Base-by-base conservation (phyloP, 768 basidiomycete species). In the Hygrophoropsis aurantiaca region DNA sequence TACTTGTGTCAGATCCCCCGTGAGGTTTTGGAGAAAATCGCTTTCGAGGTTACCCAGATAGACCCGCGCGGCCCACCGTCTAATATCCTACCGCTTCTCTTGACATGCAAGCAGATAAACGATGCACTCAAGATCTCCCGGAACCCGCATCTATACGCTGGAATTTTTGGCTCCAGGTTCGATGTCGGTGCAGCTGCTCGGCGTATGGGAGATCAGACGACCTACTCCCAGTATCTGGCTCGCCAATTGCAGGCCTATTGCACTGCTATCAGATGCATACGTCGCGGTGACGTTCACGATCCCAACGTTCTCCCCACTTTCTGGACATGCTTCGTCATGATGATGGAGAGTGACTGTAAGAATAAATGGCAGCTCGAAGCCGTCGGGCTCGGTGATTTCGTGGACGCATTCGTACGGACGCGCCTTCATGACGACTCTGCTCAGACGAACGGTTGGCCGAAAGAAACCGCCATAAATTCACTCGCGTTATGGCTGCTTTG, bases 311-410 rank as follows among this genome's bases (percentile, higher is more conserved):
- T 60, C 11, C 54, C 63, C 0, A 56, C 66, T 1, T 69, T 88
- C 18, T 77, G 75, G 65, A 65, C 63, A 0, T 71, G 72, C 5
- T 79, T 75, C 42, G 55, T 84, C 35, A 77, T 88, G 72, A 60
- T 84, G 61, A 64, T 78, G 3, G 85, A 87, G 51, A 80, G 84
- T 64, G 85, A 87, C 62, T 84, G 83, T 26, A 75, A 74, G 58
- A 88, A 88, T 59, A 70, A 71, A 27, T 65, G 55, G 3, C 82
- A 82, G 62, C 77, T 87, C 40, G 69, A 76, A 46, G 68, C 64
- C 19, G 84, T 79, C 0, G 74, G 75, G 3, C 67, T 82, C 3
- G 70, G 72, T 30, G 51, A 50, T 4, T 81, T 77, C 35, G 68
- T 80, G 8, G 71, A 77, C 39, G 16, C 45, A 2, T 80, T 74